Evolutionary conservation across 2,329 filamentous ascomycete species (phyloP).

Genomic region (Saccharata proteae): DNA sequence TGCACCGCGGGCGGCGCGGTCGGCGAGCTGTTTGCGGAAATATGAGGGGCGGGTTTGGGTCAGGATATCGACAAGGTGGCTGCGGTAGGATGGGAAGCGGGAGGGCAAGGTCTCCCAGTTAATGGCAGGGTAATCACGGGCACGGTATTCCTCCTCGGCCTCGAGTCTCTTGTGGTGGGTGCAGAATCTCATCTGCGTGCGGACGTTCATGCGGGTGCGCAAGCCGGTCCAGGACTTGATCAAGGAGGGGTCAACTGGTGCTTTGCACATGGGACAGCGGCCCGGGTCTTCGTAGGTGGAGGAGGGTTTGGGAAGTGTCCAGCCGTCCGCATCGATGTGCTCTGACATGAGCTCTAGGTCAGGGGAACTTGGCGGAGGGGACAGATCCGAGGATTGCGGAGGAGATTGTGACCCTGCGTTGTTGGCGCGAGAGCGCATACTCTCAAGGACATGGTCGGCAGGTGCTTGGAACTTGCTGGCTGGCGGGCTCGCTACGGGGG

Average conservation of each 20-base stretch:
- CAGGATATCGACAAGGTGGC: conserved; percentile 47
- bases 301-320: background rate
- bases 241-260: background rate
- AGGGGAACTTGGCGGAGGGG: too few species aligned
- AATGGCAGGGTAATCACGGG: conserved; percentile 56
- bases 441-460: too few species aligned
- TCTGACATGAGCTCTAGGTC: too few species aligned
- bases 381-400: too few species aligned
- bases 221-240: conserved; percentile 2
- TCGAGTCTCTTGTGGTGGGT: conserved; percentile 20
- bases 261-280: conserved; percentile 5
- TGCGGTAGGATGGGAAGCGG: conserved; percentile 47
- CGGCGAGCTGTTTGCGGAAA: conserved; percentile 46
- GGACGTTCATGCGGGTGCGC: conserved; percentile 39
- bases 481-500: too few species aligned
- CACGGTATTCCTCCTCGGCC: conserved; percentile 31
- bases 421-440: too few species aligned
- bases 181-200: conserved; percentile 38
- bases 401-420: too few species aligned
- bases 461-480: too few species aligned
- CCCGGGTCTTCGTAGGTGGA: conserved; percentile 3
- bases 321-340: too few species aligned
- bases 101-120: conserved; percentile 52
- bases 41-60: conserved; percentile 43
- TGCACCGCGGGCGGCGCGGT: conserved; percentile 44